Conservation (phyloP, 768 basidiomycete species). For the Agrocybe pediades region DNA sequence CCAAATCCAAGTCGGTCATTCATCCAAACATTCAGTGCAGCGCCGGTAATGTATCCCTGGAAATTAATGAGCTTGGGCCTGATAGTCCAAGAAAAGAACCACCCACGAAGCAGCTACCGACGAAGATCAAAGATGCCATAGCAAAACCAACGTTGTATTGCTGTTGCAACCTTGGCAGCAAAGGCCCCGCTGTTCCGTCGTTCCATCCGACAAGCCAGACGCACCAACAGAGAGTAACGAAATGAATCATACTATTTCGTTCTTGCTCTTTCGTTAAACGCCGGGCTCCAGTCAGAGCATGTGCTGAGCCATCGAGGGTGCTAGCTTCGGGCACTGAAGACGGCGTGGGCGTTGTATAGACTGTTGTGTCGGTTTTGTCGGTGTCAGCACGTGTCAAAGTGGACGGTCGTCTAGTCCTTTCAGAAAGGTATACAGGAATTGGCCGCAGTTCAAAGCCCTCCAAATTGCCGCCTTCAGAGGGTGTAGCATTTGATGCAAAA, state of each 20-base stretch:
- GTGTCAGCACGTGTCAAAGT: conserved; percentile 6
- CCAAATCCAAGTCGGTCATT: conserved; percentile 43
- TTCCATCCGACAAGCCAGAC: conserved; percentile 75
- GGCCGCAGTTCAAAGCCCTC: conserved; percentile 8
- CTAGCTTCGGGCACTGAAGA: neutral
- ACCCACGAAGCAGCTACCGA: conserved; percentile 21
- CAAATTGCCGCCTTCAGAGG: neutral
- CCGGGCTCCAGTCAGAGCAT: neutral
- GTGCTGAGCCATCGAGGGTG: neutral
- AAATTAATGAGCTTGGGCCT: neutral
- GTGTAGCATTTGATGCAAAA: neutral
- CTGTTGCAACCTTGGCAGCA: conserved; percentile 71
- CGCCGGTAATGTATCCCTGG: conserved; percentile 41
- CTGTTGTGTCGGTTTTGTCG: conserved; percentile 1
- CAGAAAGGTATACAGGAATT: conserved; percentile 16
- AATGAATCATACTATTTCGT: conserved; percentile 42
- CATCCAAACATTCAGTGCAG: conserved; percentile 37
- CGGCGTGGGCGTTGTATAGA: neutral
- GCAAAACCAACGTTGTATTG: conserved; percentile 40
- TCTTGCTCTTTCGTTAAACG: conserved; percentile 14
- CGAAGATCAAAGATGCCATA: conserved; percentile 22
- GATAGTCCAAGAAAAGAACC: neutral
- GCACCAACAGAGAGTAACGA: conserved; percentile 53
- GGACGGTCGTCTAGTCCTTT: conserved; percentile 16
- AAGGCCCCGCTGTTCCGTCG: conserved; percentile 73